These are phyloP conservation scores for Aspergillus viridinutans DNA, from an alignment of 2,329 filamentous ascomycete genomes.

Conservation along the genomic window DNA sequence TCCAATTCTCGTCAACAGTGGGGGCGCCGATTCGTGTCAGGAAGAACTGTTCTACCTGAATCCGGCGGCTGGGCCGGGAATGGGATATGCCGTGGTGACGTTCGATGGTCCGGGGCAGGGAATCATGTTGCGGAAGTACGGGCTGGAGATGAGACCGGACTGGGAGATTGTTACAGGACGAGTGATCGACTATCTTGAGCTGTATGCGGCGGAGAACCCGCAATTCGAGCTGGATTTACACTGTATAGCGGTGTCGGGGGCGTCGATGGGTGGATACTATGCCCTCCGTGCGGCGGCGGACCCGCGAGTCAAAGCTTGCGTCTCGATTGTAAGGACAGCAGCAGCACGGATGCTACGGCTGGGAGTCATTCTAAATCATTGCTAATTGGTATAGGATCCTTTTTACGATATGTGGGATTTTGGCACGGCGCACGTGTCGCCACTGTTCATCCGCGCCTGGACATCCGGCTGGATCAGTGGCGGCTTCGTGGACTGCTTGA, in stretches of 20 bases:
- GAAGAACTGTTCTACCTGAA: conserved; percentile 38
- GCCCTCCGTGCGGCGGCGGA: conserved; percentile 41
- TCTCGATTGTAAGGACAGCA: conserved; percentile 12
- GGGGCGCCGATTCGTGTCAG: conserved; percentile 32
- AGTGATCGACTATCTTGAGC: background rate
- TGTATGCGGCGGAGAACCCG: background rate
- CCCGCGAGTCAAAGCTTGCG: conserved; percentile 40
- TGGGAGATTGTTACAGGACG: conserved; percentile 1
- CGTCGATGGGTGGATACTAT: conserved; percentile 43
- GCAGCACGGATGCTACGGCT: background rate
- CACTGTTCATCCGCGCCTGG: background rate
- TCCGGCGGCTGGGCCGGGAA: conserved; percentile 14
- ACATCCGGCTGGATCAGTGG: background rate
- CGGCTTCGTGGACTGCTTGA: background rate
- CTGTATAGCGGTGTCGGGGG: conserved; percentile 32
- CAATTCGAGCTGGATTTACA: conserved; percentile 30
- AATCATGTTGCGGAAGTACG: conserved; percentile 20
- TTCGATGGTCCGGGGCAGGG: conserved; percentile 46
- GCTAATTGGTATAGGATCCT: background rate
- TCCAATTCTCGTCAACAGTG: background rate
- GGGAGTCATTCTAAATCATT: too few species aligned
- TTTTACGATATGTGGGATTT: background rate
- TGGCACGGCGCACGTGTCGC: background rate
- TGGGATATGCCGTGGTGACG: conserved; percentile 40
- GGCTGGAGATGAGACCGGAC: background rate